A percentile compares a stretch with the other conserved stretches of the same genome.
phyloP scores from a whole-genome alignment of 495 filamentous ascomycete genomes.

The Aspergillus homomorphus region DNA sequence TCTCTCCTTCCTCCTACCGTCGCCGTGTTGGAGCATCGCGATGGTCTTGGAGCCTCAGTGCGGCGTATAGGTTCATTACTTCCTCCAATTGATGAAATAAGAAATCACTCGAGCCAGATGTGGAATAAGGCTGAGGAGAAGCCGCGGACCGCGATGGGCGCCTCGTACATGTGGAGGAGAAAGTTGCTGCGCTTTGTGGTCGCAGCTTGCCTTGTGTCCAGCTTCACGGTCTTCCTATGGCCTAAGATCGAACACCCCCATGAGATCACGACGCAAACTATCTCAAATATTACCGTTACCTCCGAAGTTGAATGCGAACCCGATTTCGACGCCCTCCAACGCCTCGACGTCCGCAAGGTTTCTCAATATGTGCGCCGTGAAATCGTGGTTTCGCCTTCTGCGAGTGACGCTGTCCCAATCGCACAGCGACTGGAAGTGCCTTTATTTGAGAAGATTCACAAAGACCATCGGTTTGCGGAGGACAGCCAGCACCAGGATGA shows the following conservation, averaged over 20 bases:
- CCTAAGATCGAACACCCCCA: conserved; percentile 21
- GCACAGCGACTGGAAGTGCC: conserved; percentile 32
- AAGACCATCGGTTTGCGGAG: conserved; percentile 2
- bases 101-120: conserved; percentile 18
- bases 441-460: conserved; percentile 25
- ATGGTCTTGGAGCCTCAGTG: conserved; percentile 23
- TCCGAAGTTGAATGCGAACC: conserved; percentile 33
- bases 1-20: background rate
- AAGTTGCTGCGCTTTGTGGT: conserved; percentile 28
- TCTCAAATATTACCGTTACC: conserved; percentile 37
- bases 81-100: background rate
- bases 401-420: conserved; percentile 30
- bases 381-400: conserved; percentile 31
- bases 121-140: conserved; percentile 28
- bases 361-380: conserved; percentile 44
- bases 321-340: conserved; percentile 29
- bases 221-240: conserved; percentile 28
- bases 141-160: conserved; percentile 21
- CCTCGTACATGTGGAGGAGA: conserved; percentile 40
- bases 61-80: conserved; percentile 6
- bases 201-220: conserved; percentile 18
- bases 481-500: conserved; percentile 23
- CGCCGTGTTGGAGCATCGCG: conserved; percentile 12
- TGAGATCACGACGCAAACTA: conserved; percentile 16
- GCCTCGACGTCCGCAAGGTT: conserved; percentile 31